A percentile compares a stretch with the other conserved stretches of the same genome.
These are phyloP conservation scores for Litchi chinensis DNA, from an alignment of 345 rosid species.

Conservation along the genomic window DNA sequence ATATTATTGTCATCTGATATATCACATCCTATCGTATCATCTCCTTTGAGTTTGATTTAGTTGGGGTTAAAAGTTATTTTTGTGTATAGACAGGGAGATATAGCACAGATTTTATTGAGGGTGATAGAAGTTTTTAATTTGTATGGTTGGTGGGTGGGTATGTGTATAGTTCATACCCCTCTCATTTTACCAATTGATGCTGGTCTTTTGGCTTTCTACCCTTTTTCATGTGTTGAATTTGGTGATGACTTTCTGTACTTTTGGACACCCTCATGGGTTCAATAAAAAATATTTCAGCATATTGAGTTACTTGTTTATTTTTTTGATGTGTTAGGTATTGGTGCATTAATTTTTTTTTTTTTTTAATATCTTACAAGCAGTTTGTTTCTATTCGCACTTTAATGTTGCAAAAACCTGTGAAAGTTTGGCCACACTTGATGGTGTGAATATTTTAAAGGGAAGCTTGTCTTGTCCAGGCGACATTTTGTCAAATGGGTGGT, in stretches of 20 bases:
- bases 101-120: conserved; percentile 33
- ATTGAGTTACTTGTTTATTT: conserved; percentile 8
- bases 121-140: conserved; percentile 10
- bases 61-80: conserved; percentile 20
- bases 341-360: not conserved
- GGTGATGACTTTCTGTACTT: conserved; percentile 32
- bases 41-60: conserved; percentile 18
- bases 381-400: not conserved
- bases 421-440: conserved; percentile 6
- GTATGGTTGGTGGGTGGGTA: conserved; percentile 25
- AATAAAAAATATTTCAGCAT: too few species aligned
- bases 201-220: conserved; percentile 19
- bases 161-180: conserved; percentile 45
- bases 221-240: conserved; percentile 24
- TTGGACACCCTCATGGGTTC: conserved; percentile 28
- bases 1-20: not conserved
- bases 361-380: not conserved
- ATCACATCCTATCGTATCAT: not conserved
- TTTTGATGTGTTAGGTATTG: not conserved
- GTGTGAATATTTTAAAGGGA: not conserved
- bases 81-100: conserved; percentile 42
- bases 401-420: not conserved
- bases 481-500: conserved; percentile 28
- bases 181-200: conserved; percentile 30
- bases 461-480: conserved; percentile 15